Conservation (phyloP, 1,139 yeast species). For the Geotrichum siamense region DNA sequence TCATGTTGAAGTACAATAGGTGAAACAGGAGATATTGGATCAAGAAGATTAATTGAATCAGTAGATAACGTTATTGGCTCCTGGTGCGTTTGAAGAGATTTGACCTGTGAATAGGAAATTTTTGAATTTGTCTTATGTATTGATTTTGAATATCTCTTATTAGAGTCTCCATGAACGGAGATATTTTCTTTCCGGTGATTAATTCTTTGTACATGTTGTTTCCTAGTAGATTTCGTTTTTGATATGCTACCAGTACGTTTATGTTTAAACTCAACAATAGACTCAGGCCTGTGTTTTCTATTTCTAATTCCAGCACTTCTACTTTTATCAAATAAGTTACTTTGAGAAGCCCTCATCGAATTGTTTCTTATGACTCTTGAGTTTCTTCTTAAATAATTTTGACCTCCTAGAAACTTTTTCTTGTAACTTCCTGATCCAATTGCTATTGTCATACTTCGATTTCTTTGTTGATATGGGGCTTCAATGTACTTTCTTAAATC, state of each 20-base stretch:
- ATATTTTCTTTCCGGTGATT: no score
- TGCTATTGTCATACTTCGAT: background rate
- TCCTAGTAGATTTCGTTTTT: no score
- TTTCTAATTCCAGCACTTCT: background rate
- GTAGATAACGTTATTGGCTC: no score
- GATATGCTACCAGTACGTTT: background rate
- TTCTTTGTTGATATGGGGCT: background rate
- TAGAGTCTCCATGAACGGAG: no score
- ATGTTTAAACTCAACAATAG: background rate
- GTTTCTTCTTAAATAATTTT: background rate
- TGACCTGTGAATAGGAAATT: no score
- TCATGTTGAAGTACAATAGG: constrained; percentile 7
- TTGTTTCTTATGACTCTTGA: background rate
- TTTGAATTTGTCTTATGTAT: no score
- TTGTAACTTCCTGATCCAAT: background rate
- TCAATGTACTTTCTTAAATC: background rate
- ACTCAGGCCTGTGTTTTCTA: background rate
- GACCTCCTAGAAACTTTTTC: background rate
- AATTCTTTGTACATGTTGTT: no score
- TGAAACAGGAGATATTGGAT: constrained; percentile 12
- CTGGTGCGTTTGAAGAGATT: no score
- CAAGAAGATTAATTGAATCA: constrained; percentile 9
- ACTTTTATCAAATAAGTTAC: background rate
- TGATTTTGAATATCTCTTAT: no score
- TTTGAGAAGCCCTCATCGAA: background rate